A percentile compares a stretch with the other conserved stretches of the same genome.
phyloP scores from a whole-genome alignment of 2,329 filamentous ascomycete species.

The Pyrenochaeta sp. region DNA sequence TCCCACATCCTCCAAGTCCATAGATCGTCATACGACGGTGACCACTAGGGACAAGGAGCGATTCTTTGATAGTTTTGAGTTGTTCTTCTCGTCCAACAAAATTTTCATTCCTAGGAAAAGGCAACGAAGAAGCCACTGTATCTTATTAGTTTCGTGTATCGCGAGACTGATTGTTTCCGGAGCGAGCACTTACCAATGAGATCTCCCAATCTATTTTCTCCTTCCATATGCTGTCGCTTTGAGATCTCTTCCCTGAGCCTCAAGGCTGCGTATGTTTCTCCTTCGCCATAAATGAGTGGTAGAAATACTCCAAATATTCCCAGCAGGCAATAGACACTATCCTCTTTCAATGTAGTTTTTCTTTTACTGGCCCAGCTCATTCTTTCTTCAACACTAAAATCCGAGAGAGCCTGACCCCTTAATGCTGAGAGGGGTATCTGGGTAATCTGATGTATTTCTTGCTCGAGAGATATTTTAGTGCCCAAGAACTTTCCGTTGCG shows the following conservation, averaged over 20 bases:
- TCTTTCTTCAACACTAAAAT: constrained; percentile 23
- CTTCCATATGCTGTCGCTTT: neutral
- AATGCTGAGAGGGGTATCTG: constrained; percentile 14
- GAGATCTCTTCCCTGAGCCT: constrained; percentile 20
- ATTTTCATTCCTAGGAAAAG: no score
- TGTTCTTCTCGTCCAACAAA: no score
- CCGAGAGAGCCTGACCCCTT: constrained; percentile 8
- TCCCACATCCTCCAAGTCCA: constrained; percentile 25
- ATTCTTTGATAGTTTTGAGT: no score
- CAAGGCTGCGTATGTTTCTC: constrained; percentile 19
- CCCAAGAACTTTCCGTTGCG: constrained; percentile 1
- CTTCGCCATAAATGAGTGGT: constrained; percentile 24
- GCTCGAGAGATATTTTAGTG: constrained; percentile 1
- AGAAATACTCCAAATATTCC: constrained; percentile 31
- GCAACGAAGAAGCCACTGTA: no score
- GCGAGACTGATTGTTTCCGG: no score
- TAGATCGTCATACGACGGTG: constrained; percentile 21
- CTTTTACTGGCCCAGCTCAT: constrained; percentile 32
- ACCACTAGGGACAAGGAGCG: no score
- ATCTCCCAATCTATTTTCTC: no score
- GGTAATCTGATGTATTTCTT: constrained; percentile 18
- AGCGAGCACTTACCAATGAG: no score
- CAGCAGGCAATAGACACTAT: constrained; percentile 30
- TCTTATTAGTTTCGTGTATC: no score
- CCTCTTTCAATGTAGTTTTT: constrained; percentile 27